Conservation (phyloP, 441 rosid species). For the Mallotus japonicus region DNA sequence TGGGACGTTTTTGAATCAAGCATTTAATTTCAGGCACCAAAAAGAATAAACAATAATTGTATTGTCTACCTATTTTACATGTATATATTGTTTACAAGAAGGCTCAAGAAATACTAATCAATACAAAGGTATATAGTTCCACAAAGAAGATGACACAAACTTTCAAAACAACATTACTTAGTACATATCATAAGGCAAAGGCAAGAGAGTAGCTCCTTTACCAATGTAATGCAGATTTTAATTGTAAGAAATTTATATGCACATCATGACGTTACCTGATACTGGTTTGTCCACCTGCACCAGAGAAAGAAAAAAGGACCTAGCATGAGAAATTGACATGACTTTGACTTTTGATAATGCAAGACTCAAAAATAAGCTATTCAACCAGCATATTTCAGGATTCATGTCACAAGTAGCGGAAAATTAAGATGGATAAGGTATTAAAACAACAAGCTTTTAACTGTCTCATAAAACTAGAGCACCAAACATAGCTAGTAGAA, state of each 20-base stretch:
- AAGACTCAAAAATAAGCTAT: neutral
- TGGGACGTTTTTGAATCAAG: neutral
- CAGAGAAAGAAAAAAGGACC: conserved; percentile 23
- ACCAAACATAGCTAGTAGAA: neutral
- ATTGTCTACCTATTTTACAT: neutral
- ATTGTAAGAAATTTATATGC: neutral
- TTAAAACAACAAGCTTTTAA: neutral
- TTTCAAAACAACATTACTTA: neutral
- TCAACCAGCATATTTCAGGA: neutral
- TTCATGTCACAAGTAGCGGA: neutral
- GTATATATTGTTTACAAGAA: neutral
- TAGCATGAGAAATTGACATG: conserved; percentile 15
- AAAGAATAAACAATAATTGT: neutral
- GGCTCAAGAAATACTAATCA: neutral
- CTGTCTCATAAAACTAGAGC: neutral
- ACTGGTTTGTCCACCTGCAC: conserved; percentile 79
- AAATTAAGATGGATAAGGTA: neutral
- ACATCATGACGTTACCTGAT: conserved; percentile 52
- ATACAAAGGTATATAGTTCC: neutral
- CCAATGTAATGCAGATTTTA: neutral
- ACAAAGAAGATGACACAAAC: neutral
- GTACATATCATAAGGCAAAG: neutral
- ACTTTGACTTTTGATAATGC: neutral
- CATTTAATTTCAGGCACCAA: neutral
- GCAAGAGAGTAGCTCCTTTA: neutral